Conservation (phyloP, 2,329 filamentous ascomycete genomes). For the Mariannaea elegans region DNA sequence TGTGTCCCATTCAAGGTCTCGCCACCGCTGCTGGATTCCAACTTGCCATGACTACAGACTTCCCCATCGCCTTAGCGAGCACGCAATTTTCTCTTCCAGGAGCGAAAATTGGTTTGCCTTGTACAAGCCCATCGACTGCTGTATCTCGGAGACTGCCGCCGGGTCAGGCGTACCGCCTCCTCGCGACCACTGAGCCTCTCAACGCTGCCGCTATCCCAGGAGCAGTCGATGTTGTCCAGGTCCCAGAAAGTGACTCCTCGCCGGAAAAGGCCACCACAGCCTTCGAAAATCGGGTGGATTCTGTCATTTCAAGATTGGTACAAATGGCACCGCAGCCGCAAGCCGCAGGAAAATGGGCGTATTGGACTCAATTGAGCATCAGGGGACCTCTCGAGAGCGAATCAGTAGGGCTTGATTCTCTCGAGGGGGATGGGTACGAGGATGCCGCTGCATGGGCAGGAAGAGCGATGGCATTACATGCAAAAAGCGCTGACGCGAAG, state of each 20-base stretch:
- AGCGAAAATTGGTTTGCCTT: slow-evolving; percentile 35
- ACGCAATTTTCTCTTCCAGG: slow-evolving; percentile 33
- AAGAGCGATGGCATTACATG: slow-evolving; percentile 36
- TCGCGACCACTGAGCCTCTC: slow-evolving; percentile 30
- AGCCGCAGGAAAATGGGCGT: slow-evolving; percentile 38
- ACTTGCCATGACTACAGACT: slow-evolving; percentile 36
- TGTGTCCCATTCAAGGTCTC: slow-evolving; percentile 37
- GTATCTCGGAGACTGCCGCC: slow-evolving; percentile 32
- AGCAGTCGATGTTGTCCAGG: slow-evolving; percentile 30
- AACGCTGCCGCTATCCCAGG: slow-evolving; percentile 23
- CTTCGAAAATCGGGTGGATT: slow-evolving; percentile 24
- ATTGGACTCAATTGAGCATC: slow-evolving; percentile 34
- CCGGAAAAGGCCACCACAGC: neutral
- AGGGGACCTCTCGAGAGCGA: neutral
- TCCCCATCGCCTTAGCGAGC: slow-evolving; percentile 26
- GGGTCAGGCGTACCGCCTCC: slow-evolving; percentile 26
- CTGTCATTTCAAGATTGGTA: slow-evolving; percentile 19
- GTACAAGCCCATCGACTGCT: slow-evolving; percentile 34
- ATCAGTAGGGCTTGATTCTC: neutral
- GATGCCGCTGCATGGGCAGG: slow-evolving; percentile 32
- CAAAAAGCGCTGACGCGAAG: slow-evolving; percentile 34
- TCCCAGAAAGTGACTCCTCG: rapidly evolving
- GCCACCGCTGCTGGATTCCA: slow-evolving; percentile 39
- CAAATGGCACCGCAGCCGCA: slow-evolving; percentile 31
- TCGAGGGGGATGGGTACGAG: slow-evolving; percentile 33